Evolutionary conservation across 2,329 filamentous ascomycete species (phyloP).

Genomic region (Colletotrichum sp.): DNA sequence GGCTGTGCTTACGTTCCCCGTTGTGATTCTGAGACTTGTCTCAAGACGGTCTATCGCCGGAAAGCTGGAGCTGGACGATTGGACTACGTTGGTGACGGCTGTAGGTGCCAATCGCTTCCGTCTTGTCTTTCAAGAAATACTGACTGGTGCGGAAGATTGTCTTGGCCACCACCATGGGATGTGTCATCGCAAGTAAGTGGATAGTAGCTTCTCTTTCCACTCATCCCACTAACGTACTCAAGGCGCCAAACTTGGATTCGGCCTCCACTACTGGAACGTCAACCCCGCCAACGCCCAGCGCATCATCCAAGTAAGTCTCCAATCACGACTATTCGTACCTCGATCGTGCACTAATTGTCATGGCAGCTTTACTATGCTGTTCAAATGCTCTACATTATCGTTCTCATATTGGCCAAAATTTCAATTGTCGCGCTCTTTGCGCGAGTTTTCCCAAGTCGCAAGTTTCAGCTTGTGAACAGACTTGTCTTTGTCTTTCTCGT

Average conservation of each 20-base stretch:
- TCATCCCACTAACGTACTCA: background rate
- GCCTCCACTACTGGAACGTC: conserved; percentile 27
- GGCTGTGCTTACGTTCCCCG: background rate
- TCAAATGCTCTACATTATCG: conserved; percentile 26
- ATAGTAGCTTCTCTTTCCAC: background rate
- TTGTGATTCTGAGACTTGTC: background rate
- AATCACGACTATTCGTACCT: background rate
- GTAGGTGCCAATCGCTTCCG: background rate
- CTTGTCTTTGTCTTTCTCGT: conserved; percentile 11
- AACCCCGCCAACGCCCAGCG: conserved; percentile 8
- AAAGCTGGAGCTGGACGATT: background rate
- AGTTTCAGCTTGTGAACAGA: conserved; percentile 22
- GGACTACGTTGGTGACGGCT: background rate
- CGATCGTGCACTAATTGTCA: background rate
- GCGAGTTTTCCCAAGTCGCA: conserved; percentile 22
- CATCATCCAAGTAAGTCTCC: background rate
- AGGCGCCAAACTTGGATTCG: conserved; percentile 20
- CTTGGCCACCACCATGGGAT: background rate
- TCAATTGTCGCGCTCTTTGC: conserved; percentile 26
- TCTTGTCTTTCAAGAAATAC: fast-evolving
- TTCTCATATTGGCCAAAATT: conserved; percentile 26
- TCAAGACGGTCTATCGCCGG: background rate
- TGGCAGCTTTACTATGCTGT: conserved; percentile 18
- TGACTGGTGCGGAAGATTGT: background rate
- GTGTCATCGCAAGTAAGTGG: background rate